phyloP scores from a whole-genome alignment of 129 eudicot species.

The Chrysanthemum seticuspe region DNA sequence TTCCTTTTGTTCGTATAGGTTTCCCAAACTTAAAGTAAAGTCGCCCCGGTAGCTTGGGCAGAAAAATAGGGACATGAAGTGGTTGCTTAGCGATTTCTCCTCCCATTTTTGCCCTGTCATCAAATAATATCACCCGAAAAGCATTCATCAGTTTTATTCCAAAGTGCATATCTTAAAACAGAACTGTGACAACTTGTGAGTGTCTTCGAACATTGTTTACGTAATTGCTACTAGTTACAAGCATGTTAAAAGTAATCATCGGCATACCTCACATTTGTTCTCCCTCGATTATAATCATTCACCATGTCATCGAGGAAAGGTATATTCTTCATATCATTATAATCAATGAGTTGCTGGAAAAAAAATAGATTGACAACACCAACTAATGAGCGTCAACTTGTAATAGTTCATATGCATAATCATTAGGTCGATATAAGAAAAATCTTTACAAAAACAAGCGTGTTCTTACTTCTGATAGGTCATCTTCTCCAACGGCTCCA shows the following conservation, averaged over 20 bases:
- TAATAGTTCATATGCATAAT: not conserved
- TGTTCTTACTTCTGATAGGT: slow-evolving; percentile 29
- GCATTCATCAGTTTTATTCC: not conserved
- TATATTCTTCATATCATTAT: slow-evolving; percentile 29
- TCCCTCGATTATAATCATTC: slow-evolving; percentile 28
- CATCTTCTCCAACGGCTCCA: slow-evolving; percentile 36
- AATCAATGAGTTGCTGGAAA: slow-evolving; percentile 30
- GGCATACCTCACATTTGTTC: slow-evolving; percentile 31
- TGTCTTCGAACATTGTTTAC: no score
- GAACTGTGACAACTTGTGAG: not conserved
- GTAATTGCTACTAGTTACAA: no score
- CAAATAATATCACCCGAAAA: slow-evolving; percentile 9
- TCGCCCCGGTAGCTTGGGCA: slow-evolving; percentile 30
- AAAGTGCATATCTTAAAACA: not conserved
- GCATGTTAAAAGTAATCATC: not conserved
- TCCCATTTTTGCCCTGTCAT: slow-evolving; percentile 23
- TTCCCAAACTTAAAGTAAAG: slow-evolving; percentile 55
- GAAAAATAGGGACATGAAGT: slow-evolving; percentile 36
- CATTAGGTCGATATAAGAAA: not conserved
- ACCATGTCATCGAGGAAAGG: slow-evolving; percentile 25
- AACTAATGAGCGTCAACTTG: slow-evolving; percentile 14
- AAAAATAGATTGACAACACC: slow-evolving; percentile 1
- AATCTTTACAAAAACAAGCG: not conserved
- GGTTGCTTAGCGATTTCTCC: slow-evolving; percentile 41
- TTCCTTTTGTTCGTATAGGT: slow-evolving; percentile 53